Conservation (phyloP, 2,329 filamentous ascomycete species). For the Calonectria henricotiae region DNA sequence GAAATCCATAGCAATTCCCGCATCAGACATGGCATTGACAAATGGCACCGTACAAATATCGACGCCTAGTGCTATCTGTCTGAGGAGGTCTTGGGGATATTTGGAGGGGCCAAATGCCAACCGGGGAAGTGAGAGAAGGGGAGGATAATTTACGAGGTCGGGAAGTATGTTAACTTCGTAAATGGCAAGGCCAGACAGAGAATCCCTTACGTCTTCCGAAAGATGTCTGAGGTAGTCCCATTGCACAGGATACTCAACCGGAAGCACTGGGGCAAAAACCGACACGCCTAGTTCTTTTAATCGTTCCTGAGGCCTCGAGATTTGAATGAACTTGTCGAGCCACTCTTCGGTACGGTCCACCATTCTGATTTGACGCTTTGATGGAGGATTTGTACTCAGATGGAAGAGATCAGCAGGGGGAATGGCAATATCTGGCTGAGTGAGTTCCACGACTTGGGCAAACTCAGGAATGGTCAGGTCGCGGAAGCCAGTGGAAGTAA, state of each 20-base stretch:
- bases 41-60: conserved; percentile 88
- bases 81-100: conserved; percentile 84
- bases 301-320: conserved; percentile 51
- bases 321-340: conserved; percentile 78
- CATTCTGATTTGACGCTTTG: conserved; percentile 87
- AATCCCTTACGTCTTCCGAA: conserved; percentile 72
- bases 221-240: conserved; percentile 85
- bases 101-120: conserved; percentile 80
- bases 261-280: conserved; percentile 80
- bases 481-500: conserved; percentile 90
- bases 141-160: conserved; percentile 71
- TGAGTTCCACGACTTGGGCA: conserved; percentile 72
- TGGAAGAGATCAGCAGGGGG: conserved; percentile 80
- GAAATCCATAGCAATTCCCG: conserved; percentile 88
- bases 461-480: conserved; percentile 81
- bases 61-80: conserved; percentile 82
- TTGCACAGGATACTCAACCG: conserved; percentile 83
- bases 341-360: conserved; percentile 88
- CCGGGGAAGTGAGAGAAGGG: conserved; percentile 77
- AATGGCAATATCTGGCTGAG: conserved; percentile 86
- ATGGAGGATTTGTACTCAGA: conserved; percentile 68
- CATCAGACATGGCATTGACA: conserved; percentile 81
- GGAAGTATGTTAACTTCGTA: conserved; percentile 82
- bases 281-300: conserved; percentile 56
- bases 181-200: conserved; percentile 80